A percentile compares a stretch with the other conserved stretches of the same genome.
These are phyloP conservation scores for Geum urbanum DNA, from an alignment of 306 rosid species.

Conservation along the genomic window DNA sequence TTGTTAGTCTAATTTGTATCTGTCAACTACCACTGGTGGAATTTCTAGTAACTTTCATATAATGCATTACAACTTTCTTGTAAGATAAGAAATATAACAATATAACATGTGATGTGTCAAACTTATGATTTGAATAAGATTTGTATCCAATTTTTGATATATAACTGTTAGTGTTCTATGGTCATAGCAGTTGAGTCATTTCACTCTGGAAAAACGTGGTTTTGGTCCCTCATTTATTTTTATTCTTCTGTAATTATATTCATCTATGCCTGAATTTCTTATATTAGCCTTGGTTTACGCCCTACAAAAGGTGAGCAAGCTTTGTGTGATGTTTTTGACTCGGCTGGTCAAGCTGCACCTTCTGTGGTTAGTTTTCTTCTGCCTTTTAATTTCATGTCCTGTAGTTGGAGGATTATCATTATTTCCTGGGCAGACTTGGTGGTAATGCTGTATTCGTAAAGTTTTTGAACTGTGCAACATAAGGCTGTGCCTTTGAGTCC, in stretches of 20 bases:
- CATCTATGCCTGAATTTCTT: constrained; percentile 1
- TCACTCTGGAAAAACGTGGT: not conserved
- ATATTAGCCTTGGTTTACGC: constrained; percentile 67
- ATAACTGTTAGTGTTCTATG: not conserved
- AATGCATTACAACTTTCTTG: not conserved
- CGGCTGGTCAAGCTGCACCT: constrained; percentile 72
- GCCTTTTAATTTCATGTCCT: not conserved
- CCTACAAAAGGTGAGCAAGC: constrained; percentile 81
- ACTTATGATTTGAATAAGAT: not conserved
- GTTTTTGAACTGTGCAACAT: not conserved
- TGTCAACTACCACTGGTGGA: not conserved
- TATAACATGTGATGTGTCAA: not conserved
- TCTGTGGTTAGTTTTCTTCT: constrained; percentile 71
- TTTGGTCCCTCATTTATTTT: not conserved
- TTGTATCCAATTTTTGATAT: not conserved
- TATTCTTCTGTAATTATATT: not conserved
- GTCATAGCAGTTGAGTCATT: not conserved
- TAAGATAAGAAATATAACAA: not conserved
- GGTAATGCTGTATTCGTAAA: not conserved
- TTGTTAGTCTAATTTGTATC: not conserved
- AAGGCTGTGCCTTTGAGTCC: not conserved
- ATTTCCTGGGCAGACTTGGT: constrained; percentile 13
- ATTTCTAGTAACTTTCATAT: not conserved
- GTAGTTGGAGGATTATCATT: constrained; percentile 15
- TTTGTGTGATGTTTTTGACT: constrained; percentile 55